These are phyloP conservation scores for Heliosperma pusillum DNA, from an alignment of 148 eudicot species.

Conservation along the genomic window DNA sequence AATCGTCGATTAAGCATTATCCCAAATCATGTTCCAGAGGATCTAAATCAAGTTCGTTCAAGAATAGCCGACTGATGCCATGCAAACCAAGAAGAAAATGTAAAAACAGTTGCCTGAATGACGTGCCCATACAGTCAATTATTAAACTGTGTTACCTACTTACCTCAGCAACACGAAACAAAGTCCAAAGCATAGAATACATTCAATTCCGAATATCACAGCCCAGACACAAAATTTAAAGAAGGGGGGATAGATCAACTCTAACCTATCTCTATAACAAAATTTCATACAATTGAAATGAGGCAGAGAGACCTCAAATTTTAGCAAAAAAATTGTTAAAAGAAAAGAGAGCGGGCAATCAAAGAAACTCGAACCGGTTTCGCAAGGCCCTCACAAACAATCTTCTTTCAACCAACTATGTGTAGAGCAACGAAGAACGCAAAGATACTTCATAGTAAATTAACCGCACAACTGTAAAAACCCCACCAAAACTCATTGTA, in stretches of 20 bases:
- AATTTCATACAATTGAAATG: not conserved
- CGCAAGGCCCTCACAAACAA: not conserved
- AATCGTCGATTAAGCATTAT: too few species aligned
- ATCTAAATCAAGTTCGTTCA: too few species aligned
- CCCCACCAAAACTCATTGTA: slow-evolving; percentile 6
- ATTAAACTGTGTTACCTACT: too few species aligned
- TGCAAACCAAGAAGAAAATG: too few species aligned
- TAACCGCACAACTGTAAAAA: not conserved
- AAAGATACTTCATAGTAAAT: not conserved
- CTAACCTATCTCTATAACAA: slow-evolving; percentile 10
- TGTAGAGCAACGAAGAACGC: slow-evolving; percentile 4
- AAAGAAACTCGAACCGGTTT: not conserved
- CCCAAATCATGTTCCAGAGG: too few species aligned
- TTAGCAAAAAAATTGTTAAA: not conserved
- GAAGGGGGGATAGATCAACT: not conserved
- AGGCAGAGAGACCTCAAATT: not conserved
- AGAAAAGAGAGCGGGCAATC: not conserved
- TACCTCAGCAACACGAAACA: too few species aligned
- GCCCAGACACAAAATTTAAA: not conserved
- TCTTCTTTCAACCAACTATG: not conserved
- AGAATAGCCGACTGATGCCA: too few species aligned
- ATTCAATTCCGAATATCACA: not conserved
- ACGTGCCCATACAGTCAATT: too few species aligned
- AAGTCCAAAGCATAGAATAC: too few species aligned
- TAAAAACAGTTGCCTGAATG: too few species aligned